Conservation (phyloP, 2,329 filamentous ascomycete genomes). For the Aspergillus novoparasiticus region DNA sequence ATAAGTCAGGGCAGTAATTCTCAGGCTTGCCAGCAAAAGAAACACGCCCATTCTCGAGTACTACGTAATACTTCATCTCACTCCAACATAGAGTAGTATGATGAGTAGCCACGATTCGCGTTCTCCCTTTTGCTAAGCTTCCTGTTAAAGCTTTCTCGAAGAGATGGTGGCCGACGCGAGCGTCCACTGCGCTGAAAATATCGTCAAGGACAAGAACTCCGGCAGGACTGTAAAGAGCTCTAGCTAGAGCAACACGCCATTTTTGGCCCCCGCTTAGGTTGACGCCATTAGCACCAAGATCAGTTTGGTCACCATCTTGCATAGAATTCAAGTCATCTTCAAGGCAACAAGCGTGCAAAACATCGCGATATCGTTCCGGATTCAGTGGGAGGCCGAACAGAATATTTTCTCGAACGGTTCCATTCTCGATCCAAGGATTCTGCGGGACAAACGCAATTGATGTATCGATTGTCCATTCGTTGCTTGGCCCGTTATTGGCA, state of each 20-base stretch:
- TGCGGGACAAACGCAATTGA: constrained; percentile 73
- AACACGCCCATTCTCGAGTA: constrained; percentile 11
- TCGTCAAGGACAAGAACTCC: constrained; percentile 76
- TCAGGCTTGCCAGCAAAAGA: constrained; percentile 1
- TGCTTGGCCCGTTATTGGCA: constrained; percentile 44
- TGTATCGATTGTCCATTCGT: constrained; percentile 69
- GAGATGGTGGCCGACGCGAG: constrained; percentile 74
- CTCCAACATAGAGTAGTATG: constrained; percentile 66
- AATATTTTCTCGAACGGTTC: constrained; percentile 74
- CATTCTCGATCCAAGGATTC: constrained; percentile 81
- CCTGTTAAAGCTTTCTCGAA: constrained; percentile 74
- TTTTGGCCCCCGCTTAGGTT: constrained; percentile 80
- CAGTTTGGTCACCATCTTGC: constrained; percentile 71
- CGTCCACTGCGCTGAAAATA: constrained; percentile 76
- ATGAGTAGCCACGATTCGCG: constrained; percentile 76
- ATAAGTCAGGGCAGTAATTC: background rate
- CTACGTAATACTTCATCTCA: constrained; percentile 7
- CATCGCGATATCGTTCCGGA: constrained; percentile 66
- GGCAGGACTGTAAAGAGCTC: constrained; percentile 74
- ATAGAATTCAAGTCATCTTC: constrained; percentile 74
- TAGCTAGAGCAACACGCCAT: constrained; percentile 75
- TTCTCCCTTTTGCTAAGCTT: constrained; percentile 69
- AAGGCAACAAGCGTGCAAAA: constrained; percentile 71
- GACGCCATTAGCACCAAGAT: constrained; percentile 79
- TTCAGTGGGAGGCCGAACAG: constrained; percentile 72